phyloP scores from a whole-genome alignment of 2,329 filamentous ascomycete species.

The Phialophora tarda region DNA sequence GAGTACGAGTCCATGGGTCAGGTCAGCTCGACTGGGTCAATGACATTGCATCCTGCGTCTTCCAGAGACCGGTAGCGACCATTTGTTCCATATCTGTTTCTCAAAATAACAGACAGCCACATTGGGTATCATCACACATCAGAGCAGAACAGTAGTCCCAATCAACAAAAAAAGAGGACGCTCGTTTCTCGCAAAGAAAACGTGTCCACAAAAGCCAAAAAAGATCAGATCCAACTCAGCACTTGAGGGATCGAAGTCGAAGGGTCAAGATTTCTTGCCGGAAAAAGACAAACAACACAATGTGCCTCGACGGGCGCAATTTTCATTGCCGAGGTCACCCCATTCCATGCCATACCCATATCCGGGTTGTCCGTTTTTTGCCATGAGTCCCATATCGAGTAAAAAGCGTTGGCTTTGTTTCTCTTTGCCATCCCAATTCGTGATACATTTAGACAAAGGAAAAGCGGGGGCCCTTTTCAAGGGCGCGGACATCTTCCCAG shows the following conservation, averaged over 20 bases:
- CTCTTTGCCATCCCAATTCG: constrained; percentile 23
- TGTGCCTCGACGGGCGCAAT: background rate
- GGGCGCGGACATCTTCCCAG: constrained; percentile 39
- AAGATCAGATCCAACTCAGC: constrained; percentile 37
- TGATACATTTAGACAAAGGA: constrained; percentile 39
- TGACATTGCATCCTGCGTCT: constrained; percentile 26
- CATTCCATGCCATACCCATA: background rate
- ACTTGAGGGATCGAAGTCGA: constrained; percentile 39
- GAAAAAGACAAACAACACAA: background rate
- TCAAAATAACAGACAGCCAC: constrained; percentile 31
- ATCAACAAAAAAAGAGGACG: constrained; percentile 24
- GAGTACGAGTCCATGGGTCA: background rate
- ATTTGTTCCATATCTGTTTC: constrained; percentile 22
- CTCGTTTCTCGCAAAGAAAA: background rate
- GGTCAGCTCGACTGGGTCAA: constrained; percentile 2
- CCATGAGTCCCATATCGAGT: constrained; percentile 8
- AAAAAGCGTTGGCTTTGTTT: constrained; percentile 9
- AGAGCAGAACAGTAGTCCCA: constrained; percentile 12
- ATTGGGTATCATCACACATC: constrained; percentile 37
- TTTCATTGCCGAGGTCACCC: constrained; percentile 8
- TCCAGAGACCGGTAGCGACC: constrained; percentile 30
- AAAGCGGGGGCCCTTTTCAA: constrained; percentile 40
- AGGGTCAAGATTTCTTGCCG: constrained; percentile 22
- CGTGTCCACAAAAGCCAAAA: constrained; percentile 10
- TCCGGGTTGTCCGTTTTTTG: background rate